Evolutionary conservation across 768 basidiomycete genomes (phyloP), one percentile per base, ranked within the genome.

Genomic region (Serendipita sp.): DNA sequence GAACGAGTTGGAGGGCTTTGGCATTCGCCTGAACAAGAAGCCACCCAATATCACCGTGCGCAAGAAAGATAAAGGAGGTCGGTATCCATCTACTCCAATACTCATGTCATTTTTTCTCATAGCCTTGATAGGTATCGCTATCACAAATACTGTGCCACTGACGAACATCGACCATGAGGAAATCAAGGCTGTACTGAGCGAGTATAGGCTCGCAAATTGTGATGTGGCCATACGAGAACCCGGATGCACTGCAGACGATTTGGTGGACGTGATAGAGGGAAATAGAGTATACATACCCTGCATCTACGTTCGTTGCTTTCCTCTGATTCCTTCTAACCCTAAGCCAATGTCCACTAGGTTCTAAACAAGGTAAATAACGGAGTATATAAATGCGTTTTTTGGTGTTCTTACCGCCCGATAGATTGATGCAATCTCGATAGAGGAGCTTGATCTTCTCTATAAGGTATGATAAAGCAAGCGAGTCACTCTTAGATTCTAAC

Each of bases 361-460:
- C 76, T 92, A 67, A 92, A 92, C 76, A 92, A 92, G 80, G 89
- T 89, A 63, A 67, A 71, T 37, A 24, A 24, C 15, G 7, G 37
- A 2, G 34, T 35, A 34, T 28, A n/a, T 3, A 30, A n/a, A 34
- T 8, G 1, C 44, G 15, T 32, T 8, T 8, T 30, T 15, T 30
- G 32, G 38, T 47, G 34, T 15, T 15, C 30, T 60, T 24, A 24
- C 16, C 24, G 45, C 41, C 63, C 62, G 3, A n/a, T 66, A 92
- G 86, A 93, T 95, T 72, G 96, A 99, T 74, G 96, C 91, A 18
- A 98, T 97, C 71, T 94, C 92, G 64, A 96, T 98, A 74, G 95
- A 98, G 73, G 95, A 98, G 75, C 83, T 98, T 30, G 95, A 97
- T 74, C 81, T 95, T 65, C 75, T 95, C 79, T 92, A 70, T 69